Base-by-base conservation (phyloP, 805 yeast genomes). In the Helenozyma baotianmanensis region DNA sequence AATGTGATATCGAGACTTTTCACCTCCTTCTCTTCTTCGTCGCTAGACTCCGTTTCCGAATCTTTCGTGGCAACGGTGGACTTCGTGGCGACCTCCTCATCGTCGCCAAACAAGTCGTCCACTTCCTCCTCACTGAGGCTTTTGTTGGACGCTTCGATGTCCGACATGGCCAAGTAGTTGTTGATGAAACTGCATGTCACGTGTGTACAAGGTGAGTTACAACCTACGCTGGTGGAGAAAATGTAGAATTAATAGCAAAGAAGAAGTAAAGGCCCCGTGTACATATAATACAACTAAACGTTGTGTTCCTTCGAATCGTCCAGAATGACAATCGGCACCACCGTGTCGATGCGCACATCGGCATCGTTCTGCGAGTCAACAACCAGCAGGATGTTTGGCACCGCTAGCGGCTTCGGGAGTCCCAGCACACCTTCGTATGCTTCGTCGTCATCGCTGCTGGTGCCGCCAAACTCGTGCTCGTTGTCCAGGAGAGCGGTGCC, bases 101-200 rank as follows among this genome's bases (percentile, higher is more conserved):
- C 56, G 6, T 54, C 59, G 6, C 67, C 67, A 35, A 60, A 62
- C 40, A 60, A 52, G 38, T 62, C 66, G 29, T 61, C 65, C 10
- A 56, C 62, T 23, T 58, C 56, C 9, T 47, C 49, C 8, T 38
- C 51, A 6, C 27, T 28, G 14, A 33, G 38, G 35, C 42, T 49
- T 24, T 13, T 34, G 29, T 38, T 42, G 24, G 48, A 36, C 12
- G 27, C 32, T 32, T 55, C 59, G 24, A 34, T 42, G 34, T 56
- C 60, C 15, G 62, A 54, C 61, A 57, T 56, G 18, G 18, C 12
- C 21, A n/a, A 14, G 11, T 13, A 22, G n/a, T 19, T 14, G 27
- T 16, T 32, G 33, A 17, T 27, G 26, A 26, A 21, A 9, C n/a
- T n/a, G 4, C 9, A 14, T 12, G 42, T 34, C 35, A 36, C 43